These are phyloP conservation scores for Neoascochyta sp. DNA, from an alignment of 2,329 filamentous ascomycete genomes.

Conservation along the genomic window DNA sequence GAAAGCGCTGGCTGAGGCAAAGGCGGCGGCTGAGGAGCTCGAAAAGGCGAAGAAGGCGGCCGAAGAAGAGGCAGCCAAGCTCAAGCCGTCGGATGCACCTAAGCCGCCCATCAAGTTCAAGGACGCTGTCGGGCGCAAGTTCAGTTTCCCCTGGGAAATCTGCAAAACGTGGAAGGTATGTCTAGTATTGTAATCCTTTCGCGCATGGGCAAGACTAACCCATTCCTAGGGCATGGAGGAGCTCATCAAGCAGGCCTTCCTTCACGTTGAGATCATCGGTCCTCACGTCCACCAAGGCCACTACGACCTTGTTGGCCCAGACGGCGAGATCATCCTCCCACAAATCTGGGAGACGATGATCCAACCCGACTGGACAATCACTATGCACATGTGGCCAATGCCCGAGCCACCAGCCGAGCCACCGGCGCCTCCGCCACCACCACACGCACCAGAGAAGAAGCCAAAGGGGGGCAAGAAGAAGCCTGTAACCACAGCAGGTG, in stretches of 20 bases:
- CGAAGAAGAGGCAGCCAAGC: slow-evolving; percentile 43
- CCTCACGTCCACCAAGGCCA: slow-evolving; percentile 46
- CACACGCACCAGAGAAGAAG: slow-evolving; percentile 11
- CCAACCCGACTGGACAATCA: slow-evolving; percentile 48
- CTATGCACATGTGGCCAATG: slow-evolving; percentile 51
- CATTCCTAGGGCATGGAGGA: slow-evolving; percentile 57
- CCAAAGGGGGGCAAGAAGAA: slow-evolving; percentile 2
- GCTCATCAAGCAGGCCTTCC: slow-evolving; percentile 49
- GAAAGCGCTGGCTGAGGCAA: slow-evolving; percentile 46
- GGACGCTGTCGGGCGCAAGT: slow-evolving; percentile 30
- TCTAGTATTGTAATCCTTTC: slow-evolving; percentile 43
- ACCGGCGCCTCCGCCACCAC: slow-evolving; percentile 11
- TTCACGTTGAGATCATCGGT: slow-evolving; percentile 46
- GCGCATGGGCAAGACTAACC: slow-evolving; percentile 50
- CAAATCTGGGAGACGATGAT: slow-evolving; percentile 49
- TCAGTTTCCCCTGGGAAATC: slow-evolving; percentile 26
- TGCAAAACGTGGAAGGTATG: slow-evolving; percentile 44
- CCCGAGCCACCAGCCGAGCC: slow-evolving; percentile 27
- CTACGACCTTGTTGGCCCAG: slow-evolving; percentile 48
- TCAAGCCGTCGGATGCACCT: slow-evolving; percentile 51
- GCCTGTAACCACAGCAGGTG: not conserved
- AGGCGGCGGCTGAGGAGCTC: slow-evolving; percentile 42
- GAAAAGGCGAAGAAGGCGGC: slow-evolving; percentile 48
- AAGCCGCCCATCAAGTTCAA: slow-evolving; percentile 30
- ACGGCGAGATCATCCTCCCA: slow-evolving; percentile 49